Evolutionary conservation across 2,329 filamentous ascomycete genomes (phyloP).

Genomic region (Tolypocladium tropicale): DNA sequence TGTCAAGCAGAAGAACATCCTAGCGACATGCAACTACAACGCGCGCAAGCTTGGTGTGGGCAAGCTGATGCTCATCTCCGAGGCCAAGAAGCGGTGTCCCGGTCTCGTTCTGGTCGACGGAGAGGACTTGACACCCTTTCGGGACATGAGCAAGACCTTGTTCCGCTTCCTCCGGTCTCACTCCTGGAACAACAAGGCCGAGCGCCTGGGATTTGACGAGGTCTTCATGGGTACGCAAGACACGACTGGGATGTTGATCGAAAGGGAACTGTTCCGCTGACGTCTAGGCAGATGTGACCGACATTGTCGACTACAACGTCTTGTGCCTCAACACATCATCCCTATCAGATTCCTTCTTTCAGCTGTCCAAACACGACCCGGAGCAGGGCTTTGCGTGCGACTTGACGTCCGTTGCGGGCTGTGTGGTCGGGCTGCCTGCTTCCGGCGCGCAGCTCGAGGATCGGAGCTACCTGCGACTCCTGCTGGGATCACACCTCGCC

Average conservation of each 20-base stretch:
- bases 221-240: constrained; percentile 41
- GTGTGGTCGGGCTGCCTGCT: constrained; percentile 28
- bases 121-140: constrained; percentile 76
- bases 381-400: constrained; percentile 74
- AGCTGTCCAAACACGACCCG: constrained; percentile 61
- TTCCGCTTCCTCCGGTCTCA: constrained; percentile 62
- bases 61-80: constrained; percentile 78
- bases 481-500: constrained; percentile 74
- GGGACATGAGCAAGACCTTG: constrained; percentile 73
- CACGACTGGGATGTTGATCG: background rate
- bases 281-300: constrained; percentile 61
- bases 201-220: constrained; percentile 86
- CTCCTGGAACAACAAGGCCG: constrained; percentile 69
- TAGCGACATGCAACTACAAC: constrained; percentile 91
- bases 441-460: constrained; percentile 17
- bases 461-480: constrained; percentile 47
- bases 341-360: constrained; percentile 65
- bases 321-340: constrained; percentile 57
- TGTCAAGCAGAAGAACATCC: constrained; percentile 85
- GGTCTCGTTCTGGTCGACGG: constrained; percentile 79
- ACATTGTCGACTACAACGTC: constrained; percentile 76
- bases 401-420: constrained; percentile 55
- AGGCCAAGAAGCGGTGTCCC: constrained; percentile 71
- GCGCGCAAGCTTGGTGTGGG: constrained; percentile 62
- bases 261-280: background rate